phyloP scores from a whole-genome alignment of 2,329 filamentous ascomycete genomes.

The Lachnellula arida region DNA sequence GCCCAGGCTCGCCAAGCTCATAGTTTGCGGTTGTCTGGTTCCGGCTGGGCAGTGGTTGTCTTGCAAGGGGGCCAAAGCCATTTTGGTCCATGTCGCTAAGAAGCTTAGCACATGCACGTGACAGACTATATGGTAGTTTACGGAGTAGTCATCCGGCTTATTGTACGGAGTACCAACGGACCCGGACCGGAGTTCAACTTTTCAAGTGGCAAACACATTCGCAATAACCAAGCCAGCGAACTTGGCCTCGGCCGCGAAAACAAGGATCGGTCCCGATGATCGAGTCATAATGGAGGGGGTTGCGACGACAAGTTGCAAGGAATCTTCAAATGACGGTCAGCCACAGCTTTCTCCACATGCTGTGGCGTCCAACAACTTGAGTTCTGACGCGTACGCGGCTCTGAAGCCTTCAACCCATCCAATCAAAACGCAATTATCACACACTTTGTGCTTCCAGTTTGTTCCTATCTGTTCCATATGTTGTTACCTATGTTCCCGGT shows the following conservation, averaged over 20 bases:
- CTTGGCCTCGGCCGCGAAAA: neutral
- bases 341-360: conserved; percentile 10
- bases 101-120: neutral
- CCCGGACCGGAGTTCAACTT: neutral
- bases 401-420: conserved; percentile 4
- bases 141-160: too few relatives aligned
- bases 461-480: conserved; percentile 16
- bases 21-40: neutral
- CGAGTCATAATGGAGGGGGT: conserved; percentile 9
- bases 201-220: neutral
- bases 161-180: too few relatives aligned
- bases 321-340: neutral
- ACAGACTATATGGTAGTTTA: neutral
- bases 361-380: conserved; percentile 7
- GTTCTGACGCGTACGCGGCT: conserved; percentile 10
- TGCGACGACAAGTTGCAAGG: conserved; percentile 22
- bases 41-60: too few relatives aligned
- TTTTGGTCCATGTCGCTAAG: neutral
- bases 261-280: neutral
- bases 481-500: neutral
- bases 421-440: conserved; percentile 5
- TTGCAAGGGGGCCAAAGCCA: neutral
- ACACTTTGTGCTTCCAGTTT: conserved; percentile 3
- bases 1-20: conserved; percentile 9
- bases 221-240: neutral